Evolutionary conservation across 148 eudicot genomes (phyloP).

Genomic region (Camellia lanceoleosa): DNA sequence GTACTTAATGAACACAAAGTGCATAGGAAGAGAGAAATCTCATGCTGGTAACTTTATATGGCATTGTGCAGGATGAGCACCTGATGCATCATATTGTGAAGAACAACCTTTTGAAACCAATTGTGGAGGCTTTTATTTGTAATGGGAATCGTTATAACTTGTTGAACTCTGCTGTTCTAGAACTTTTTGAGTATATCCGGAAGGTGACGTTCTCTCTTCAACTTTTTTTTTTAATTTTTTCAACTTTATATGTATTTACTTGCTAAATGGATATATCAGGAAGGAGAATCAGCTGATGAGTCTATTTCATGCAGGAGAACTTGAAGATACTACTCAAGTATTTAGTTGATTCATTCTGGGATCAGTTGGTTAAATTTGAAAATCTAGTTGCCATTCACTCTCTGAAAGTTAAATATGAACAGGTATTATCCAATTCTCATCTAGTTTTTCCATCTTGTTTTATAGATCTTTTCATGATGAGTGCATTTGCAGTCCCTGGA

Average conservation of each 20-base stretch:
- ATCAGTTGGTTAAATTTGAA: slow-evolving; percentile 69
- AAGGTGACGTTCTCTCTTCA: slow-evolving; percentile 43
- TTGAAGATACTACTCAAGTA: slow-evolving; percentile 66
- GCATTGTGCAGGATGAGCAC: slow-evolving; percentile 78
- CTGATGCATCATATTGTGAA: slow-evolving; percentile 72
- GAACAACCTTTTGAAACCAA: slow-evolving; percentile 77
- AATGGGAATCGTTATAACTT: slow-evolving; percentile 88
- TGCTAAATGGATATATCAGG: slow-evolving; percentile 9
- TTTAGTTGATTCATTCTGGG: slow-evolving; percentile 84
- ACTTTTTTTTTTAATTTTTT: background rate
- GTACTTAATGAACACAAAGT: no score
- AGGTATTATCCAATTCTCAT: slow-evolving; percentile 41
- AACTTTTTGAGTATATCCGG: slow-evolving; percentile 80
- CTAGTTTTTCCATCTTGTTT: slow-evolving; percentile 1
- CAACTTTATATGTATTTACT: background rate
- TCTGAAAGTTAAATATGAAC: slow-evolving; percentile 83
- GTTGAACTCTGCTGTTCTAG: slow-evolving; percentile 85
- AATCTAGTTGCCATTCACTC: slow-evolving; percentile 49
- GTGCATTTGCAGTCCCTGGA: slow-evolving; percentile 63
- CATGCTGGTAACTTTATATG: slow-evolving; percentile 9
- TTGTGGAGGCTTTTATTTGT: slow-evolving; percentile 81
- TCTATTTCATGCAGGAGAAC: slow-evolving; percentile 62
- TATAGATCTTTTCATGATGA: slow-evolving; percentile 17
- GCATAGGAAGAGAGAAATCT: no score
- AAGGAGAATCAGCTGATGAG: background rate